Conservation (phyloP, 1,139 yeast genomes). For the Suhomyces kunorum region DNA sequence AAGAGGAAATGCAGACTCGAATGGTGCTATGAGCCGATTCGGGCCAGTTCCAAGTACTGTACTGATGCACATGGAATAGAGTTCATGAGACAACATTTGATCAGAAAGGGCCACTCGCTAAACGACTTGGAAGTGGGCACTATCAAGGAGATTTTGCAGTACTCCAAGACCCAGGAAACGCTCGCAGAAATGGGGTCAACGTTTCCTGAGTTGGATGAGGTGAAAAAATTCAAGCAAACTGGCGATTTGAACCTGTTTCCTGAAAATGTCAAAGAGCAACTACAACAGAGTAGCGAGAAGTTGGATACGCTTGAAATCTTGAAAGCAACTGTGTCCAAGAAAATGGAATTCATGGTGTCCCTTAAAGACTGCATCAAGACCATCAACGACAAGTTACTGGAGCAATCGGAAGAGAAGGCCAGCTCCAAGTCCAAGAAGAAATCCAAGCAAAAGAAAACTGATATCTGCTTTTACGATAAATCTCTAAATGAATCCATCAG, state of each 20-base stretch:
- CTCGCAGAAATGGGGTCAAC: constrained; percentile 30
- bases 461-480: constrained; percentile 36
- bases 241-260: constrained; percentile 39
- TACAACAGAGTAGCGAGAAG: constrained; percentile 24
- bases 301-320: constrained; percentile 22
- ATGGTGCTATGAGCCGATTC: constrained; percentile 62
- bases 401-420: constrained; percentile 16
- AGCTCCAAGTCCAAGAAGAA: constrained; percentile 27
- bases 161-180: constrained; percentile 15
- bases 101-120: constrained; percentile 19
- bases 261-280: constrained; percentile 25
- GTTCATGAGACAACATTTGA: constrained; percentile 42
- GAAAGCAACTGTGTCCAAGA: constrained; percentile 21
- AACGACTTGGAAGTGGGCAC: constrained; percentile 21
- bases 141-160: constrained; percentile 25
- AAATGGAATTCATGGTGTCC: constrained; percentile 26
- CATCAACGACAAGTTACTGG: constrained; percentile 36
- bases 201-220: constrained; percentile 45
- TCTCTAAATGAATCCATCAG: constrained; percentile 10
- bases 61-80: constrained; percentile 66
- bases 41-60: constrained; percentile 67
- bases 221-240: constrained; percentile 30
- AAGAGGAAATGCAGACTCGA: constrained; percentile 71
- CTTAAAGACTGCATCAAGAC: constrained; percentile 39
- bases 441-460: constrained; percentile 24